Evolutionary conservation across 2,329 filamentous ascomycete genomes (phyloP).

Genomic region (Fusarium sp.): DNA sequence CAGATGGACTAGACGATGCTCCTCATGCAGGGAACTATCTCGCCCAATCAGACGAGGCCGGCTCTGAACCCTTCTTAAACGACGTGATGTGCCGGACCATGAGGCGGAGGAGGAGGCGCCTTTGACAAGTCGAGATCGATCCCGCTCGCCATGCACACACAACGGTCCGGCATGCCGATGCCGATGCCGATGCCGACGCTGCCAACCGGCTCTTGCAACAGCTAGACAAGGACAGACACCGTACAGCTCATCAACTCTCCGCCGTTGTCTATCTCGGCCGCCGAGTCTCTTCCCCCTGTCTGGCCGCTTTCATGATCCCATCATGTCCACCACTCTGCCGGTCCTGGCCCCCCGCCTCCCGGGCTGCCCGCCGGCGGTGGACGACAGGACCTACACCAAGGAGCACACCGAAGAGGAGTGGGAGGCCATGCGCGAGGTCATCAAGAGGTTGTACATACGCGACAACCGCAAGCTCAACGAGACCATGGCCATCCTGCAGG

Average conservation of each 20-base stretch:
- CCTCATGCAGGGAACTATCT: slow-evolving; percentile 41
- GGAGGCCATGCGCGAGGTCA: slow-evolving; percentile 48
- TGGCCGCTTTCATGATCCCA: slow-evolving; percentile 33
- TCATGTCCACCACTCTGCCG: slow-evolving; percentile 47
- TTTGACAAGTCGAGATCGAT: slow-evolving; percentile 37
- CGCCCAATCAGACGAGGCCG: slow-evolving; percentile 38
- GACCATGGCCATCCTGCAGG: slow-evolving; percentile 51
- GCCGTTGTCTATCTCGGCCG: neutral
- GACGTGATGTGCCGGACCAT: slow-evolving; percentile 22
- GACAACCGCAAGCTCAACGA: slow-evolving; percentile 53
- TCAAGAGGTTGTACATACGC: slow-evolving; percentile 50
- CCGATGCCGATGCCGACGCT: slow-evolving; percentile 29
- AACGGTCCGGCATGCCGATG: slow-evolving; percentile 44
- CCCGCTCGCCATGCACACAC: slow-evolving; percentile 42
- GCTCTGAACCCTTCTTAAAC: slow-evolving; percentile 31
- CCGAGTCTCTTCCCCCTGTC: neutral
- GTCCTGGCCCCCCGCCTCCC: slow-evolving; percentile 50
- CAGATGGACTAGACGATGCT: slow-evolving; percentile 31
- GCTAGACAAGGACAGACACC: slow-evolving; percentile 6
- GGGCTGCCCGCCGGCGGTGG: slow-evolving; percentile 40
- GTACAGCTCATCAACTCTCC: neutral
- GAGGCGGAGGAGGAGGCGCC: slow-evolving; percentile 27
- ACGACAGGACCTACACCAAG: slow-evolving; percentile 46
- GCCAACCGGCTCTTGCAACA: slow-evolving; percentile 25
- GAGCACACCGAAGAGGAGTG: slow-evolving; percentile 53